A percentile compares a stretch with the other conserved stretches of the same genome.
These are phyloP conservation scores for Colletotrichum sp. DNA, from an alignment of 2,329 filamentous ascomycete genomes.

Conservation along the genomic window DNA sequence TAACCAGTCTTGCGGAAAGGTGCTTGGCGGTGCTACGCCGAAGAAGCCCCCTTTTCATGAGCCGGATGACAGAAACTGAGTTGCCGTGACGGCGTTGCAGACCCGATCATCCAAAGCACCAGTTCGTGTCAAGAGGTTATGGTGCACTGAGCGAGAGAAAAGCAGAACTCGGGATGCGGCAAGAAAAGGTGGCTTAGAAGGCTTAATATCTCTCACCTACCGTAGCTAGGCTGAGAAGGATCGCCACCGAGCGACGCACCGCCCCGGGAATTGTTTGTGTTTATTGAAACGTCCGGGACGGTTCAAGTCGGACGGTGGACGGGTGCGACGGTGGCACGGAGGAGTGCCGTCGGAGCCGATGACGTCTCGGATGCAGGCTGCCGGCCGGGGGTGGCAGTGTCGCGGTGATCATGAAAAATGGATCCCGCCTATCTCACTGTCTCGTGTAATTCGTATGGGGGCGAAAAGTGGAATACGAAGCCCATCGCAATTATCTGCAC, in stretches of 20 bases:
- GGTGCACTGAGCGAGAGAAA: neutral
- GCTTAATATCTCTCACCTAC: neutral
- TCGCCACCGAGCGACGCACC: neutral
- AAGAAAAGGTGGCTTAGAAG: neutral
- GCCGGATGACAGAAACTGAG: neutral
- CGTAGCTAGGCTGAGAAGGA: neutral
- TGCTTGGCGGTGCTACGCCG: neutral
- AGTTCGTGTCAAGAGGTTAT: neutral
- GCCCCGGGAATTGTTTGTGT: neutral
- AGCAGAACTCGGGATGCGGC: neutral
- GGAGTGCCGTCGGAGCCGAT: neutral
- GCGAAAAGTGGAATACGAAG: constrained; percentile 8
- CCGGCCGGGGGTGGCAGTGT: neutral
- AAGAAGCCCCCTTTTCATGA: neutral
- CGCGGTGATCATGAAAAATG: neutral
- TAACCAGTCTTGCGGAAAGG: neutral
- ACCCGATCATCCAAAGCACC: neutral
- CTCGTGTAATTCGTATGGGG: neutral
- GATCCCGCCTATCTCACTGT: neutral
- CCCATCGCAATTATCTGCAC: neutral
- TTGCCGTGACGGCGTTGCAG: neutral
- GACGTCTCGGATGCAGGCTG: neutral
- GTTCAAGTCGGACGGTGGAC: neutral
- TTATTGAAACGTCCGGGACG: neutral
- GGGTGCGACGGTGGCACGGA: neutral